Conservation (phyloP, 805 yeast genomes). For the Candida bentonensis region DNA sequence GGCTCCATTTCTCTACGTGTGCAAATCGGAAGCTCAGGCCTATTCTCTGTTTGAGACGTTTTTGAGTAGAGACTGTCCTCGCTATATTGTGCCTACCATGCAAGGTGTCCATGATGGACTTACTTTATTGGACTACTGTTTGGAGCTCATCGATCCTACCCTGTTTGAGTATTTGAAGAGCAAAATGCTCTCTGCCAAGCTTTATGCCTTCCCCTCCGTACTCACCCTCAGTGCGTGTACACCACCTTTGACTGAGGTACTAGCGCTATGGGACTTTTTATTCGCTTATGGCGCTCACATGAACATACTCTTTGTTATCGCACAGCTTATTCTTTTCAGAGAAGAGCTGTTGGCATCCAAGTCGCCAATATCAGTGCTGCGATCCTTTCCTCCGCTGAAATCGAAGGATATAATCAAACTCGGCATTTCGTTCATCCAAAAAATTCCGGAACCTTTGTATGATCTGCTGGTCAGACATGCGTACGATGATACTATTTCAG, state of each 20-base stretch:
- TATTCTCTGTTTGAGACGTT: slow-evolving; percentile 54
- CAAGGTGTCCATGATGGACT: slow-evolving; percentile 73
- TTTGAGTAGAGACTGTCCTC: slow-evolving; percentile 52
- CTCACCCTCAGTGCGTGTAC: slow-evolving; percentile 80
- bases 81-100: slow-evolving; percentile 62
- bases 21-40: slow-evolving; percentile 77
- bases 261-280: slow-evolving; percentile 77
- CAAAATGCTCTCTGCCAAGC: slow-evolving; percentile 63
- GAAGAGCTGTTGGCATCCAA: slow-evolving; percentile 40
- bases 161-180: slow-evolving; percentile 44
- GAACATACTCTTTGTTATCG: slow-evolving; percentile 72
- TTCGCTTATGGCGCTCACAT: slow-evolving; percentile 85
- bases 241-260: slow-evolving; percentile 63
- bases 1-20: slow-evolving; percentile 68
- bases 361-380: slow-evolving; percentile 60
- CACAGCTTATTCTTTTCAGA: slow-evolving; percentile 63
- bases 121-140: slow-evolving; percentile 55
- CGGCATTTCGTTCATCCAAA: slow-evolving; percentile 66
- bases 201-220: slow-evolving; percentile 62
- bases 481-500: slow-evolving; percentile 26
- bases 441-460: slow-evolving; percentile 53
- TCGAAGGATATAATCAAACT: slow-evolving; percentile 65
- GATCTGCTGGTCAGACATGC: slow-evolving; percentile 51
- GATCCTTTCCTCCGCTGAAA: slow-evolving; percentile 59
- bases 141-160: slow-evolving; percentile 60